Conservation (phyloP, 129 eudicot species). For the Sambucus nigra region DNA sequence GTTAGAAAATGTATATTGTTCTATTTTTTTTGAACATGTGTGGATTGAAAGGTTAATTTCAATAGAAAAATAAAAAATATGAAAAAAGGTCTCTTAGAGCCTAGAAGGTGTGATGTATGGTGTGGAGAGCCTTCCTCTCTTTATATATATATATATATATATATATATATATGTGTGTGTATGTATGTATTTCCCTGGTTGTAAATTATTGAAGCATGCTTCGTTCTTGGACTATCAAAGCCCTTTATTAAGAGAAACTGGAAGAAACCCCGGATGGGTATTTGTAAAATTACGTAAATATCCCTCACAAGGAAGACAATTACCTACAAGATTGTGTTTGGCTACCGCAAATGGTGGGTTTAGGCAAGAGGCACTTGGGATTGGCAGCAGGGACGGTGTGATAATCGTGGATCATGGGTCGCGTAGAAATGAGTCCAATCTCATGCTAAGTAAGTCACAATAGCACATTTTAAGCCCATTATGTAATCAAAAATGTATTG, state of each 20-base stretch:
- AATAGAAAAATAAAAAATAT: no score
- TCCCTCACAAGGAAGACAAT: constrained; percentile 11
- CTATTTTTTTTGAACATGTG: no score
- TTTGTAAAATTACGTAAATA: constrained; percentile 19
- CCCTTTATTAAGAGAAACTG: constrained; percentile 18
- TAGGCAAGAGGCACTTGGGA: constrained; percentile 27
- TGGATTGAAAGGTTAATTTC: no score
- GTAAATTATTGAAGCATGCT: constrained; percentile 7
- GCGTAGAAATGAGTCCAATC: constrained; percentile 76
- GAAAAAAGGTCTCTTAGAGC: no score
- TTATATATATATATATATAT: no score
- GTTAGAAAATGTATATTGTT: no score
- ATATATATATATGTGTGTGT: not conserved
- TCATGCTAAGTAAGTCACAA: constrained; percentile 64
- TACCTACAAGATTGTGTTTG: constrained; percentile 38
- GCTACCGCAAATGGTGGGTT: constrained; percentile 36
- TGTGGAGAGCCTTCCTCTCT: no score
- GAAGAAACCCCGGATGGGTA: constrained; percentile 24
- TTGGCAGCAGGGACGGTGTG: constrained; percentile 62
- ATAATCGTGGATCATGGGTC: constrained; percentile 96
- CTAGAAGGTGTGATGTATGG: no score
- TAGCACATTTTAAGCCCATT: not conserved
- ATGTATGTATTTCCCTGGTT: not conserved
- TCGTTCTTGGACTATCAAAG: constrained; percentile 19
- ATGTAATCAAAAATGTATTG: not conserved